phyloP scores from a whole-genome alignment of 2,329 filamentous ascomycete species.

The Colletotrichum paranaense region DNA sequence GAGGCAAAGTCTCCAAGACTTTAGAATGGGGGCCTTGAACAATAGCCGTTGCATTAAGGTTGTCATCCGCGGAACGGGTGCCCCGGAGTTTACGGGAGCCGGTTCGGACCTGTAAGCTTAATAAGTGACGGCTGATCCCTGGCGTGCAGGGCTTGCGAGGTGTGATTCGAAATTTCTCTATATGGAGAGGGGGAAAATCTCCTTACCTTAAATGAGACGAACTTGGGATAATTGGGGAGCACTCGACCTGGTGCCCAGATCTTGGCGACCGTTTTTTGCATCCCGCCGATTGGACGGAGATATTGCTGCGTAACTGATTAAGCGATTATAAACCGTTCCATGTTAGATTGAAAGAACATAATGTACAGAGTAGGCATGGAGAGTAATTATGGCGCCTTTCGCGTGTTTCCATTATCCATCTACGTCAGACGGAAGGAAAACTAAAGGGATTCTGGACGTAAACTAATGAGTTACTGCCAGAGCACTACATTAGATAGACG shows the following conservation, averaged over 20 bases:
- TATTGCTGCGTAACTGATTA: constrained; percentile 18
- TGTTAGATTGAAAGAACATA: not conserved
- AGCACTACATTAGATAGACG: too few relatives aligned
- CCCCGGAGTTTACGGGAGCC: not conserved
- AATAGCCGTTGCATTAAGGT: constrained; percentile 29
- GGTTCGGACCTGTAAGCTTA: not conserved
- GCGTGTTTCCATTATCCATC: not conserved
- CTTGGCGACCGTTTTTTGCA: not conserved
- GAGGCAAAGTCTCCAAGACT: too few relatives aligned
- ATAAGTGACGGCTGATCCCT: not conserved
- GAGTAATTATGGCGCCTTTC: not conserved
- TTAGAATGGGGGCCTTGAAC: not conserved
- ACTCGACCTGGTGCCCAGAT: not conserved
- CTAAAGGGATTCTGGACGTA: too few relatives aligned
- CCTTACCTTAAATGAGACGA: constrained; percentile 18
- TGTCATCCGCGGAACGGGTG: not conserved
- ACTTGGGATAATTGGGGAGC: constrained; percentile 12
- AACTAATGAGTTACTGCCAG: too few relatives aligned
- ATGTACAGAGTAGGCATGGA: not conserved
- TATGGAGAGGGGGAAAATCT: not conserved
- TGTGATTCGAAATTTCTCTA: not conserved
- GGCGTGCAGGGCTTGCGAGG: not conserved
- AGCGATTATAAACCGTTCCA: constrained; percentile 21
- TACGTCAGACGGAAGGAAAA: too few relatives aligned
- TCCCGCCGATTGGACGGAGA: constrained; percentile 32